phyloP scores from a whole-genome alignment of 2,329 filamentous ascomycete genomes.

The Fusarium sp. region DNA sequence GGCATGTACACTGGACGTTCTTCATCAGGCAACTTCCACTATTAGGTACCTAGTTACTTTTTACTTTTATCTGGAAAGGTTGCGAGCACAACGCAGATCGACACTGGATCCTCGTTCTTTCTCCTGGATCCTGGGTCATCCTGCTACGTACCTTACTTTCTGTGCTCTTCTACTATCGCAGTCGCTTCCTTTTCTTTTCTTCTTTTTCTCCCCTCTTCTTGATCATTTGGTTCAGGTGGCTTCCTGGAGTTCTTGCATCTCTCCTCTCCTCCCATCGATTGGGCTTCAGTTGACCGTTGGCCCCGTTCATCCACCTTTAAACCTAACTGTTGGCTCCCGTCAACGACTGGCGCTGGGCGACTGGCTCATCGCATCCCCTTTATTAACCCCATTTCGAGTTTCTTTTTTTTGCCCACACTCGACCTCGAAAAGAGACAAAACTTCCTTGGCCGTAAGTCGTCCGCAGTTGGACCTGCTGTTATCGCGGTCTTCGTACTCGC shows the following conservation, averaged over 20 bases:
- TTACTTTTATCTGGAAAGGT: conserved; percentile 14
- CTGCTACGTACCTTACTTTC: conserved; percentile 6
- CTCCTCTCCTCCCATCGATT: conserved; percentile 7
- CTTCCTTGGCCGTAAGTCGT: conserved; percentile 37
- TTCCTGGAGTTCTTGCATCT: conserved; percentile 37
- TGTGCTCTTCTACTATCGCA: conserved; percentile 24
- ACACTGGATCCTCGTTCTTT: conserved; percentile 38
- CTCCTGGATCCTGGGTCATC: conserved; percentile 24
- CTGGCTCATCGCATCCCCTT: conserved; percentile 42
- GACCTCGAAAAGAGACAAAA: conserved; percentile 25
- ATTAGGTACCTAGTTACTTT: background rate
- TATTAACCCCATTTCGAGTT: conserved; percentile 21
- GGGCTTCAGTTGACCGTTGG: conserved; percentile 20
- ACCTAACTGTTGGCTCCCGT: conserved; percentile 42
- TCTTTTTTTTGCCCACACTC: conserved; percentile 13
- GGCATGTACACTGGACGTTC: conserved; percentile 11
- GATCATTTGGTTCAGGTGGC: conserved; percentile 32
- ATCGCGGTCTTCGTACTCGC: conserved; percentile 28
- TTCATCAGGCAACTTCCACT: conserved; percentile 13
- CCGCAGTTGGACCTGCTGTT: conserved; percentile 21
- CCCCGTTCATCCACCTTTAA: conserved; percentile 24
- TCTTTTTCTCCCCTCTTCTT: conserved; percentile 19
- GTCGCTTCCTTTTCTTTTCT: conserved; percentile 4
- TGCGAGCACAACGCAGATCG: conserved; percentile 30
- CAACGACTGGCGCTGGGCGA: conserved; percentile 42